A percentile compares a stretch with the other conserved stretches of the same genome.
Evolutionary conservation across 208 protist genomes (phyloP).

Genomic region (Trypanosoma scelopori): DNA sequence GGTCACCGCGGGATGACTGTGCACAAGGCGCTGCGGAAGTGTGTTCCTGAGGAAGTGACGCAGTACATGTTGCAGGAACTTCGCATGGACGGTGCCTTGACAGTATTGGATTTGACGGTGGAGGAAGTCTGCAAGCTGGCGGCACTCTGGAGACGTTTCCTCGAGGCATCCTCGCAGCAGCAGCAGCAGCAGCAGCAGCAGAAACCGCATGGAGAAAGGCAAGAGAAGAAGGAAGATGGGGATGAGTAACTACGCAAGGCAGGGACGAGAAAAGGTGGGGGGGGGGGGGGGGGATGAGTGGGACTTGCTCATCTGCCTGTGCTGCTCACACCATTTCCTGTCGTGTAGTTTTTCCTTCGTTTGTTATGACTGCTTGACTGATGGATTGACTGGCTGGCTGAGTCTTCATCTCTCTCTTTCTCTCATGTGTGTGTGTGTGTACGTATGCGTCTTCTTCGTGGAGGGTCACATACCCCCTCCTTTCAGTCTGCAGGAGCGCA

Average conservation of each 20-base stretch:
- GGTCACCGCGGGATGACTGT: slow-evolving; percentile 59
- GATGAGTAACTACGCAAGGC: not conserved
- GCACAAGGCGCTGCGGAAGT: slow-evolving; percentile 63
- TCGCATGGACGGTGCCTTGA: slow-evolving; percentile 79
- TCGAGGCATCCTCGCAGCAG: slow-evolving; percentile 53
- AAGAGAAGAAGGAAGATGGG: slow-evolving; percentile 17
- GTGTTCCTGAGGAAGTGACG: slow-evolving; percentile 70
- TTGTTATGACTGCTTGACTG: no score
- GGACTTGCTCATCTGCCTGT: not conserved
- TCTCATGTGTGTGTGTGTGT: no score
- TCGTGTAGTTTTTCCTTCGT: not conserved
- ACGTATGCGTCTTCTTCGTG: no score
- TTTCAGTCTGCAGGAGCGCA: no score
- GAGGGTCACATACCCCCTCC: no score
- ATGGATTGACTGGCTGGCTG: no score
- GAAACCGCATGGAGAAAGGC: slow-evolving; percentile 25
- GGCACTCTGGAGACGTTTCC: slow-evolving; percentile 71
- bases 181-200: no score
- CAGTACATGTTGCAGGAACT: slow-evolving; percentile 85
- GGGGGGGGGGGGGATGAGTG: no score
- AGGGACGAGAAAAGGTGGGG: no score
- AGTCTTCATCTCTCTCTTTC: no score
- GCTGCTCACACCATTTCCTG: not conserved
- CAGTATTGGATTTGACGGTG: slow-evolving; percentile 71
- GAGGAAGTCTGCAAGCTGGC: slow-evolving; percentile 69